phyloP scores from a whole-genome alignment of 306 rosid species.

The Citrullus colocynthis region DNA sequence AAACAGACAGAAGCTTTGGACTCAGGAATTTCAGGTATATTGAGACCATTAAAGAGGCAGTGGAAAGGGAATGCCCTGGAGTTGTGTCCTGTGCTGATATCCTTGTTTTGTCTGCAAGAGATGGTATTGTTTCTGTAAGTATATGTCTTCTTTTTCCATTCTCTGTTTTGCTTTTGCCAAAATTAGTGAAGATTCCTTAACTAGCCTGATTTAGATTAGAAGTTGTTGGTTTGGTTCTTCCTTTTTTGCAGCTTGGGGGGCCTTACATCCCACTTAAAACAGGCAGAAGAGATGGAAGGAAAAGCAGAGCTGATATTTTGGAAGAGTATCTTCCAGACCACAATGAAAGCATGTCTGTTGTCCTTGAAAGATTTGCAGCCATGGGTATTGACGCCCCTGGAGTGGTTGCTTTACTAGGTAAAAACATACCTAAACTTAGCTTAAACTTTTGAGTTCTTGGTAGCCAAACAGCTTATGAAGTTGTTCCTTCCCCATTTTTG shows the following conservation, averaged over 20 bases:
- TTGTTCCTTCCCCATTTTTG: no score
- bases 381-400: slow-evolving; percentile 88
- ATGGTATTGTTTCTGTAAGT: slow-evolving; percentile 68
- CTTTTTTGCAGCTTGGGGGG: slow-evolving; percentile 67
- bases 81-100: slow-evolving; percentile 93
- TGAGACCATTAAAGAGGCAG: slow-evolving; percentile 82
- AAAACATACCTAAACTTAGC: not conserved
- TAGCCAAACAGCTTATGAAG: not conserved
- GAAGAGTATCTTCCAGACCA: slow-evolving; percentile 90
- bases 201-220: not conserved
- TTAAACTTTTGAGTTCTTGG: not conserved
- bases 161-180: not conserved
- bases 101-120: slow-evolving; percentile 88
- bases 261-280: slow-evolving; percentile 75
- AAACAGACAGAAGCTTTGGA: slow-evolving; percentile 91
- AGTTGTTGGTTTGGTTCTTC: not conserved
- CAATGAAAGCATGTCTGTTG: slow-evolving; percentile 83
- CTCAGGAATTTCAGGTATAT: slow-evolving; percentile 93
- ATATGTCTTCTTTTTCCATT: not conserved
- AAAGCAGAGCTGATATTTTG: slow-evolving; percentile 73
- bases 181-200: not conserved
- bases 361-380: slow-evolving; percentile 71
- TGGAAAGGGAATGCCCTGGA: slow-evolving; percentile 95
- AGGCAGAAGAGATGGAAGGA: slow-evolving; percentile 97
- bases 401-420: slow-evolving; percentile 83